phyloP scores from a whole-genome alignment of 768 basidiomycete species.

The Pilatotrama ljubarskyi region DNA sequence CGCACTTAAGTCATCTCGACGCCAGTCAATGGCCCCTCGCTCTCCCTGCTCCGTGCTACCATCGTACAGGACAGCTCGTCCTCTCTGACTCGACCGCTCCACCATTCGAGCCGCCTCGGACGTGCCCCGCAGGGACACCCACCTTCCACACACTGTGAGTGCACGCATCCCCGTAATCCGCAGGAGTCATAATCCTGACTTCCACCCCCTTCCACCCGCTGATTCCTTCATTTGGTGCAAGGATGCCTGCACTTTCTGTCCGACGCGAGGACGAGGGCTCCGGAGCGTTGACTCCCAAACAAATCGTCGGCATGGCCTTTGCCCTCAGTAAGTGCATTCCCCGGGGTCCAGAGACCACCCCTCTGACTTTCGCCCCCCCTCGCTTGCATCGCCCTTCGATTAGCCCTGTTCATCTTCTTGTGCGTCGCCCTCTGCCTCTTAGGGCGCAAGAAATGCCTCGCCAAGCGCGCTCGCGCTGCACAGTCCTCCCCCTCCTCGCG shows the following conservation, averaged over 20 bases:
- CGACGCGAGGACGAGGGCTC: background rate
- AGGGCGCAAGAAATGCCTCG: background rate
- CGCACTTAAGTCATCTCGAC: background rate
- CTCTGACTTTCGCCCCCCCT: background rate
- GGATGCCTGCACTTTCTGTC: too few species aligned
- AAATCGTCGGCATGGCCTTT: background rate
- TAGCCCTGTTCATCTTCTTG: too few species aligned
- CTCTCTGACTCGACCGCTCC: background rate
- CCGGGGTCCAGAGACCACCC: too few species aligned
- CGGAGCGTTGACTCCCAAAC: background rate
- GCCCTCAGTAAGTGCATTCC: background rate
- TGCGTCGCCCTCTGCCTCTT: background rate
- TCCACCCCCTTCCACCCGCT: too few species aligned
- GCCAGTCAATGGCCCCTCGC: background rate
- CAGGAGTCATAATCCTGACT: background rate
- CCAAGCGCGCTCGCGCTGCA: background rate
- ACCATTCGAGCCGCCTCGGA: background rate
- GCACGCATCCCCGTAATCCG: background rate
- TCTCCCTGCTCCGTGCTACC: background rate
- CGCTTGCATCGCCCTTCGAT: background rate
- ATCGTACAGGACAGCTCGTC: background rate
- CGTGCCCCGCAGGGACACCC: background rate
- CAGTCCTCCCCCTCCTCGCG: background rate
- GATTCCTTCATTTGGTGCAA: too few species aligned
- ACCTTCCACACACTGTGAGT: background rate